Evolutionary conservation across 1,284 basidiomycete species (phyloP).

Genomic region (Wallemia hederae): DNA sequence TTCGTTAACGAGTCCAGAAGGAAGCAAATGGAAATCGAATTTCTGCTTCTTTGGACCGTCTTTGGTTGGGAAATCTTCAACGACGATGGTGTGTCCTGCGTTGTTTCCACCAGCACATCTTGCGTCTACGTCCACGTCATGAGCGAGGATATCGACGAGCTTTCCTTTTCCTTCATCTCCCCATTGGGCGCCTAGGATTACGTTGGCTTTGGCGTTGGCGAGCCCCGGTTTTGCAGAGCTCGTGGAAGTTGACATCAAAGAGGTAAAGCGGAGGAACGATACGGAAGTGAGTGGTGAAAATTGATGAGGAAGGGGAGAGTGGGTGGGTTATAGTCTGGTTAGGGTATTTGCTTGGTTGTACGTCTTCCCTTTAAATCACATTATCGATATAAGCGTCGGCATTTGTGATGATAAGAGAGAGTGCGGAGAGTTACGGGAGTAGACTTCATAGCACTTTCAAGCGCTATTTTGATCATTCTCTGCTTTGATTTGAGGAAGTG

Average conservation of each 20-base stretch:
- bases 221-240: neutral
- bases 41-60: conserved; percentile 30
- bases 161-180: conserved; percentile 92
- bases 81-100: conserved; percentile 92
- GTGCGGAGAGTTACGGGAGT: too few relatives aligned
- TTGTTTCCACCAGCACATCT: conserved; percentile 96
- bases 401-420: too few relatives aligned
- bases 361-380: too few relatives aligned
- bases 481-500: too few relatives aligned
- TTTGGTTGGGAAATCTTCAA: conserved; percentile 21
- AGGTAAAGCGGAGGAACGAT: too few relatives aligned
- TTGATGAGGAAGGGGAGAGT: too few relatives aligned
- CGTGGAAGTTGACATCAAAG: neutral
- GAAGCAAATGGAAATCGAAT: conserved; percentile 85
- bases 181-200: conserved; percentile 29
- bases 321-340: too few relatives aligned
- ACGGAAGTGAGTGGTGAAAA: too few relatives aligned
- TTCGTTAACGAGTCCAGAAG: conserved; percentile 68
- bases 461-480: too few relatives aligned
- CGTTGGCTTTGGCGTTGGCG: neutral
- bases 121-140: conserved; percentile 70
- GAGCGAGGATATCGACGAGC: conserved; percentile 70
- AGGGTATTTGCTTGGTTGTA: too few relatives aligned
- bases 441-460: too few relatives aligned
- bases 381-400: too few relatives aligned